Base-by-base conservation (phyloP, 345 rosid genomes). In the Triadica sebifera region DNA sequence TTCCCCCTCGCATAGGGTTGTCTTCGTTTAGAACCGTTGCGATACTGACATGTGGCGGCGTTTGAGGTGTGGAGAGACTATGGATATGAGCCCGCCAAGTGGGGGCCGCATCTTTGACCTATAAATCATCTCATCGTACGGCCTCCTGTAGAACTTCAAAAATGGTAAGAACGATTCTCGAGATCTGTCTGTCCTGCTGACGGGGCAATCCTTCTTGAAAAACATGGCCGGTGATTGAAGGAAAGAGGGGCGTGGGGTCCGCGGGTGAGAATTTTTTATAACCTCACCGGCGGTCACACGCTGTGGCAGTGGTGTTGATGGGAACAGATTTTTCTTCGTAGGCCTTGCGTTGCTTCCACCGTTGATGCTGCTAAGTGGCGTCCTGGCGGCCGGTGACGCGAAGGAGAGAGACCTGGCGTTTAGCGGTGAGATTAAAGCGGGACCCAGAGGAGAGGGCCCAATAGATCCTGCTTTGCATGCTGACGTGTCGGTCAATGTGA, bases 41-140 rank as follows among this genome's bases (percentile, higher is more conserved):
- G 99, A 93, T 73, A 86, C 85, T 0, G 98, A 93, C 87, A 89
- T 74, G 89, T 91, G 94, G 78, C 92, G 94, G 62, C 89, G 89
- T 74, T 67, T 90, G 70, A 83, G 57, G 15, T 89, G 85, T 0
- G 97, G 88, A 4, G 96, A 84, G 70, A 93, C 92, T n/a, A 90
- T 89, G 41, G 97, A 95, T 62, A 90, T 85, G 19, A 95, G 87
- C n/a, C 99, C 97, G 8, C 96, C 96, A 0, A 87, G 86, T 68
- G 98, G 98, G 45, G 96, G 93, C 82, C 89, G 75, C 87, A 95
- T 86, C 87, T 88, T 93, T 50, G 97, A 90, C 86, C 94, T 84
- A 61, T 95, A 95, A 16, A 91, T 78, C 88, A 88, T 90, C 92
- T 95, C 99, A 65, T 93, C 96, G 77, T 95, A 95, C 70, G 97